Percentiles rank a stretch among this genome's conserved stretches.
Conservation (phyloP, 257 asterid species). For the Salvia hispanica region DNA sequence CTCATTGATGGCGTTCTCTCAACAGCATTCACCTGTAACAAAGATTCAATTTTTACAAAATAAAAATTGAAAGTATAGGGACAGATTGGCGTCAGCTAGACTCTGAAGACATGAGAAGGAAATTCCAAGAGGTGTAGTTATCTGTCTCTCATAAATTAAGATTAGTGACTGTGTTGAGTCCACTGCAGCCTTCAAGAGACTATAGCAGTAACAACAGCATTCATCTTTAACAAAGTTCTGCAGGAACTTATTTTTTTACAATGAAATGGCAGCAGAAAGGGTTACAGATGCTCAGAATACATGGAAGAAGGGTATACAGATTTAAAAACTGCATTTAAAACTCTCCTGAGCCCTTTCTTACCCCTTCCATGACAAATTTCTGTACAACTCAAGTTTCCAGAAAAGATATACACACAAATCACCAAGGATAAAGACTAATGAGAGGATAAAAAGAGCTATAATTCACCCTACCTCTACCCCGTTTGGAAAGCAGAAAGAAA, state of each 20-base stretch:
- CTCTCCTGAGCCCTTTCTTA: slow-evolving; percentile 15
- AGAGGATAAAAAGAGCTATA: slow-evolving; percentile 21
- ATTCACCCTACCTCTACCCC: slow-evolving; percentile 82
- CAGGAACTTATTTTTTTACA: slow-evolving; percentile 5
- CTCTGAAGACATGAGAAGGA: slow-evolving; percentile 10
- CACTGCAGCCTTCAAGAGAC: slow-evolving; percentile 16
- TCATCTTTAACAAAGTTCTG: slow-evolving; percentile 6
- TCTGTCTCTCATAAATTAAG: background rate
- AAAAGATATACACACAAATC: slow-evolving; percentile 7
- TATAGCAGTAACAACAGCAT: background rate
- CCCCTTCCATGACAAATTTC: slow-evolving; percentile 20
- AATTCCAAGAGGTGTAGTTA: slow-evolving; percentile 1
- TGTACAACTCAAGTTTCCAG: slow-evolving; percentile 1
- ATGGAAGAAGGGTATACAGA: slow-evolving; percentile 2
- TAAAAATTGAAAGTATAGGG: background rate
- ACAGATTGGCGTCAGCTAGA: slow-evolving; percentile 15
- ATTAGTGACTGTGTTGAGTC: slow-evolving; percentile 10
- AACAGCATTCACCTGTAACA: slow-evolving; percentile 80
- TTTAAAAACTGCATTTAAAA: slow-evolving; percentile 15
- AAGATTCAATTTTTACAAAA: slow-evolving; percentile 31
- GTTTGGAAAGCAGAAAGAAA: slow-evolving; percentile 94
- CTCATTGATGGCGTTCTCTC: slow-evolving; percentile 99
- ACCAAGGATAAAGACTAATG: slow-evolving; percentile 11
- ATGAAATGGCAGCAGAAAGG: slow-evolving; percentile 6
- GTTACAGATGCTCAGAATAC: slow-evolving; percentile 3